These are phyloP conservation scores for Asterophora parasitica DNA, from an alignment of 768 basidiomycete species.

Conservation along the genomic window DNA sequence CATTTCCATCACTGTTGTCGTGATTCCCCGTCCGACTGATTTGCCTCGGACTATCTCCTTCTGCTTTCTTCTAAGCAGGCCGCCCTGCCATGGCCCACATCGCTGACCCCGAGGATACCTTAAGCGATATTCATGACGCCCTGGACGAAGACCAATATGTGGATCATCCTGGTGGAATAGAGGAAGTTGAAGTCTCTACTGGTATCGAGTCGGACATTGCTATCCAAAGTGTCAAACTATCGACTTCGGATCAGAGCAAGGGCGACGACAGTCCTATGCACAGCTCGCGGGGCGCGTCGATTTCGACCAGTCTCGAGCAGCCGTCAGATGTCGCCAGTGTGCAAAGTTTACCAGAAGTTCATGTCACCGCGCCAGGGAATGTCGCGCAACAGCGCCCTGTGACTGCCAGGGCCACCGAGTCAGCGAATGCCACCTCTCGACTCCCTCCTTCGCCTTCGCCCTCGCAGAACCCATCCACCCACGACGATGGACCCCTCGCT, in stretches of 20 bases:
- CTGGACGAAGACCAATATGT: slow-evolving; percentile 27
- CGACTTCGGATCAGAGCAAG: slow-evolving; percentile 22
- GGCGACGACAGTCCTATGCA: slow-evolving; percentile 22
- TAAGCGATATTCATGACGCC: slow-evolving; percentile 33
- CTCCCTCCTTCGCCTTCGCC: slow-evolving; percentile 26
- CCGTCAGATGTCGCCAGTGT: slow-evolving; percentile 49
- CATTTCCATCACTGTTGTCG: neutral
- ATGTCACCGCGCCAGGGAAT: slow-evolving; percentile 37
- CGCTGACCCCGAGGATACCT: slow-evolving; percentile 30
- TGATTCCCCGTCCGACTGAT: neutral
- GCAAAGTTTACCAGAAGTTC: slow-evolving; percentile 55
- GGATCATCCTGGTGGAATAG: slow-evolving; percentile 16
- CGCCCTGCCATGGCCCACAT: slow-evolving; percentile 20
- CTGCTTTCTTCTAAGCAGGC: neutral
- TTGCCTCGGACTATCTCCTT: slow-evolving; percentile 5
- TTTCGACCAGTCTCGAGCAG: slow-evolving; percentile 34
- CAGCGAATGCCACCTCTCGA: slow-evolving; percentile 8
- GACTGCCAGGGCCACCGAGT: slow-evolving; percentile 25
- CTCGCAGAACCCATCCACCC: slow-evolving; percentile 23
- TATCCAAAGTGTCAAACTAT: slow-evolving; percentile 24
- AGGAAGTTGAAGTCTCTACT: slow-evolving; percentile 21
- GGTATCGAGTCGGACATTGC: slow-evolving; percentile 16
- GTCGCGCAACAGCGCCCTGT: slow-evolving; percentile 26
- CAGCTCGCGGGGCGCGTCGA: slow-evolving; percentile 31
- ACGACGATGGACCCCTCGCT: slow-evolving; percentile 25